Conservation (phyloP, 108 stramenopile genomes). For the Chaetoceros tenuissimus region DNA sequence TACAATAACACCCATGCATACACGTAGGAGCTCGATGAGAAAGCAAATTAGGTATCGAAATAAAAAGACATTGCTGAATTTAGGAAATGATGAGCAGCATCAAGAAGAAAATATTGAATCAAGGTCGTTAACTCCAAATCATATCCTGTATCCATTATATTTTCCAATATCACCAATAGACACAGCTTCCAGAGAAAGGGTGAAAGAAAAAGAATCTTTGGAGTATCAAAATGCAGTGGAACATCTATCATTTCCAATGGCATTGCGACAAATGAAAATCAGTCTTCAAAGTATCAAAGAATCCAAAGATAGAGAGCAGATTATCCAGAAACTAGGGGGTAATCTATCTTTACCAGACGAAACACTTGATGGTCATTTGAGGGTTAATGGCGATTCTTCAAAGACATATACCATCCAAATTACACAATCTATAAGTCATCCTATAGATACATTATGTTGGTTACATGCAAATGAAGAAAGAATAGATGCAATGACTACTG, state of each 20-base stretch:
- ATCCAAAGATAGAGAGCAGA: too few relatives aligned
- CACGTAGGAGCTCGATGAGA: too few relatives aligned
- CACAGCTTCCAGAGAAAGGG: neutral
- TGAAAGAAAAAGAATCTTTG: neutral
- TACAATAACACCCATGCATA: too few relatives aligned
- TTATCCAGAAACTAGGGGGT: too few relatives aligned
- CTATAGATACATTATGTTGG: constrained; percentile 60
- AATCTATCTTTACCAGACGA: too few relatives aligned
- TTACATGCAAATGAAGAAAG: constrained; percentile 36
- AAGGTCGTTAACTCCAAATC: neutral
- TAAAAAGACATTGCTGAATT: too few relatives aligned
- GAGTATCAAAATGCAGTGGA: neutral
- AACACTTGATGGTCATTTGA: too few relatives aligned
- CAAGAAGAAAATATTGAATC: neutral
- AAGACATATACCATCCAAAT: constrained; percentile 23
- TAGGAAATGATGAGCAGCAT: too few relatives aligned
- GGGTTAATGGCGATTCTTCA: too few relatives aligned
- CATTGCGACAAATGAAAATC: neutral
- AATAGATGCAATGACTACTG: constrained; percentile 6
- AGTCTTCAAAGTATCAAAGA: neutral
- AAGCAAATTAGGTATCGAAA: too few relatives aligned
- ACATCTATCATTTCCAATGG: neutral
- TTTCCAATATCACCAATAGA: neutral
- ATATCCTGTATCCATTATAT: neutral
- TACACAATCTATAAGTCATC: constrained; percentile 42